Base-by-base conservation (phyloP, 2,329 filamentous ascomycete species). In the Rutstroemia sp. region DNA sequence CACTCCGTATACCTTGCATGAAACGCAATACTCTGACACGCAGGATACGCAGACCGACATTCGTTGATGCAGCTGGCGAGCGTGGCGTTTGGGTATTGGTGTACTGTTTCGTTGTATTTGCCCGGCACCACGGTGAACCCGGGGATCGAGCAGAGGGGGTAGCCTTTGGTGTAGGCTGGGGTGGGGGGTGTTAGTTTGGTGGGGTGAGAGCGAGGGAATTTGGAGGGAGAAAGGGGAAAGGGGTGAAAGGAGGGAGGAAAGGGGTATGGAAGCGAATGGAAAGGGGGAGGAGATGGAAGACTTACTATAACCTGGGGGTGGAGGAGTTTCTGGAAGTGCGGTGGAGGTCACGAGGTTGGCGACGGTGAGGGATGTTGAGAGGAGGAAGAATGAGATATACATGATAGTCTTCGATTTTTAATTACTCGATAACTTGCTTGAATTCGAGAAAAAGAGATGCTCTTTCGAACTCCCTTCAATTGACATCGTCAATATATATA, bases 241-340 rank as follows among this genome's bases (percentile, higher is more conserved):
- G 2, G 19, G 19, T 19, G 19, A 19, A 19, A 19, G 19, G 19
- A 3, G 19, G 19, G 19, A 19, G 19, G 19, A 3, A 19, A 19
- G 19, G 19, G 19, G 19, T 9, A 6, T 4, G 5, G 7, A 5
- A 2, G 17, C 6, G 17, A 40, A n/a, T 9, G 4, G 4, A 6
- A 3, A 14, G n/a, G 17, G 5, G 23, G 2, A 1, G 23, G 5
- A 3, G 19, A 12, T 12, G 16, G 4, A 16, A 4, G 12, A 5
- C 25, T 34, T 55, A 55, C 45, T 42, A 23, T 50, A 36, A 30
- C 52, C 52, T n/a, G 52, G 38, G 16, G 51, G 51, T 3, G 51
- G 51, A 4, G 51, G 44, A 1, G 44, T 48, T 10, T 39, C 25
- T 2, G 48, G 36, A 23, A 38, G 27, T 40, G 52, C 46, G 1